A percentile compares a stretch with the other conserved stretches of the same genome.
phyloP scores from a whole-genome alignment of 106 monocot genomes.

The Dendrobium huoshanense region DNA sequence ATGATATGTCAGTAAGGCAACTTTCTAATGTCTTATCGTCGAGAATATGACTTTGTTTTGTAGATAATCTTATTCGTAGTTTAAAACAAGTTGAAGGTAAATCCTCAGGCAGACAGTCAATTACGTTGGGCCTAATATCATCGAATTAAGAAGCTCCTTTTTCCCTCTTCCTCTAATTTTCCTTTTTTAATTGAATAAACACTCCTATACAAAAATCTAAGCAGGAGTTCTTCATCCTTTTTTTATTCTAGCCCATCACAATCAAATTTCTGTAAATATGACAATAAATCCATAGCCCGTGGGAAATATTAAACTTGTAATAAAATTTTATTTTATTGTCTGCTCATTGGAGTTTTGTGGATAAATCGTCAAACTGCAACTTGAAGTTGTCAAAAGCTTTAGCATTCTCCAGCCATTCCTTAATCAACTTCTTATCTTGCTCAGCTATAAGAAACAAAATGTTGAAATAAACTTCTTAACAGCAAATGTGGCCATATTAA shows the following conservation, averaged over 20 bases:
- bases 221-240: not conserved
- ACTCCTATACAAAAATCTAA: not conserved
- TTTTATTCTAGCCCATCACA: not conserved
- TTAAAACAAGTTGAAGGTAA: no score
- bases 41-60: no score
- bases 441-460: conserved; percentile 29
- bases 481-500: conserved; percentile 43
- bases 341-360: conserved; percentile 55
- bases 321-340: no score
- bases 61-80: no score
- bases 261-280: not conserved
- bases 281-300: not conserved
- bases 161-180: no score
- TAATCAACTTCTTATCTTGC: no score
- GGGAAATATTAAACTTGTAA: no score
- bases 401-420: conserved; percentile 48
- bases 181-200: not conserved
- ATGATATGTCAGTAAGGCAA: no score
- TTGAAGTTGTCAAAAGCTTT: conserved; percentile 66
- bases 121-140: no score
- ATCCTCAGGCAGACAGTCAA: no score
- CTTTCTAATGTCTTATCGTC: no score
- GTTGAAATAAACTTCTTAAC: conserved; percentile 7
- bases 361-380: conserved; percentile 37
- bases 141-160: no score